Evolutionary conservation across 495 filamentous ascomycete species (phyloP), one percentile per base, ranked within the genome.

Genomic region (Penicillium fimorum): DNA sequence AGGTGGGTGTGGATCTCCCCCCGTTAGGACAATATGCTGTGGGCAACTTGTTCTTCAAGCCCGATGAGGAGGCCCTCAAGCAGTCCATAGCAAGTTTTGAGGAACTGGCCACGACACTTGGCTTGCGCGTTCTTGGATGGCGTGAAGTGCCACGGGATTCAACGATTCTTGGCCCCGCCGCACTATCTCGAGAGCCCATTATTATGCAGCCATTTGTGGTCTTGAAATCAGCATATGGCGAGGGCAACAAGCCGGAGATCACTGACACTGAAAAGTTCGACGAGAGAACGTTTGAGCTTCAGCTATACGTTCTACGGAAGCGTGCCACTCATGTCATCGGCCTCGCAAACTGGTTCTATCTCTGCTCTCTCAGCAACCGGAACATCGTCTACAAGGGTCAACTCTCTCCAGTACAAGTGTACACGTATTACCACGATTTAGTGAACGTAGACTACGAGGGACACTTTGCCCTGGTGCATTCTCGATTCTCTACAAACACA

Each of bases 301-400:
- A 99, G 73, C 82, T 99, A 41, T 99, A 93, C 69, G 81, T 99
- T 52, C 81, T 99, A 50, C 87, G 94, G 58, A 99, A 99, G 84
- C 87, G 91, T 60, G 88, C 91, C 20, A 97, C 92, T 10, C 92
- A 96, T 74, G 85, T 89, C 56, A 93, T 97, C 69, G 94, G 95
- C 42, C 81, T 97, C 18, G 90, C 94, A 72, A 97, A 97, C 70
- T 99, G 94, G 94, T 99, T 97, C 81, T 99, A 99, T 70, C 78
- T 97, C 43, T 97, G 92, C 81, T 97, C 93, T 35, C 79, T 99
- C 59, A 96, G 91, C 71, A 97, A 96, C 83, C 91, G 91, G 71
- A 99, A 97, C 74, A 97, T 99, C 70, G 89, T 99, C 40, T 99
- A 99, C 80, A 99, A 99, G 82, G 94, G 94, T 57, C 94, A 99